Evolutionary conservation across 129 eudicot species (phyloP).

Genomic region (Flaveria ramosissima): DNA sequence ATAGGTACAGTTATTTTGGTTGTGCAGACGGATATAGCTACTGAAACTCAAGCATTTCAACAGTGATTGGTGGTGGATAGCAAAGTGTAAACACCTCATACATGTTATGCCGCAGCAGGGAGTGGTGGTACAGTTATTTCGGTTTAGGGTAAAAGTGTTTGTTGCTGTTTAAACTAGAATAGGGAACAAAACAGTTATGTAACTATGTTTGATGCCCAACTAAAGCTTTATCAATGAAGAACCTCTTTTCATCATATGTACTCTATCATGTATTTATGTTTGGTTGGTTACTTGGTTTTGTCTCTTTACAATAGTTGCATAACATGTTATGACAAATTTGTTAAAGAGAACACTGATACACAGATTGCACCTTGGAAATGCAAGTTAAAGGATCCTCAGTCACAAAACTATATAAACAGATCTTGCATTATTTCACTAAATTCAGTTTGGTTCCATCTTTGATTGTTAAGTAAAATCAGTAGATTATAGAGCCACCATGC

Average conservation of each 20-base stretch:
- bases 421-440: neutral
- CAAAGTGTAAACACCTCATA: too few species aligned
- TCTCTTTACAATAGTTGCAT: neutral
- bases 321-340: neutral
- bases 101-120: too few species aligned
- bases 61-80: too few species aligned
- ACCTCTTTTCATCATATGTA: neutral
- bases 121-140: slow-evolving; percentile 4
- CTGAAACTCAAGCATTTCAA: too few species aligned
- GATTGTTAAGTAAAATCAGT: neutral
- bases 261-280: neutral
- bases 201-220: slow-evolving; percentile 28
- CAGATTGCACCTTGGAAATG: neutral
- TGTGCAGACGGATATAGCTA: slow-evolving; percentile 31
- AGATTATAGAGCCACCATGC: slow-evolving; percentile 42
- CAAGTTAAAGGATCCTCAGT: slow-evolving; percentile 5
- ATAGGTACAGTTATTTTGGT: slow-evolving; percentile 4
- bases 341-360: too few species aligned
- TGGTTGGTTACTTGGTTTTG: neutral
- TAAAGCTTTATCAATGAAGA: slow-evolving; percentile 20
- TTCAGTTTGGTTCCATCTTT: neutral
- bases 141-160: neutral
- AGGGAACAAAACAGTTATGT: slow-evolving; percentile 14
- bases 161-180: slow-evolving; percentile 9
- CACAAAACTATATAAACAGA: neutral